A percentile compares a stretch with the other conserved stretches of the same genome.
phyloP scores from a whole-genome alignment of 2,329 filamentous ascomycete species.

The Macrophomina pseudophaseolina region DNA sequence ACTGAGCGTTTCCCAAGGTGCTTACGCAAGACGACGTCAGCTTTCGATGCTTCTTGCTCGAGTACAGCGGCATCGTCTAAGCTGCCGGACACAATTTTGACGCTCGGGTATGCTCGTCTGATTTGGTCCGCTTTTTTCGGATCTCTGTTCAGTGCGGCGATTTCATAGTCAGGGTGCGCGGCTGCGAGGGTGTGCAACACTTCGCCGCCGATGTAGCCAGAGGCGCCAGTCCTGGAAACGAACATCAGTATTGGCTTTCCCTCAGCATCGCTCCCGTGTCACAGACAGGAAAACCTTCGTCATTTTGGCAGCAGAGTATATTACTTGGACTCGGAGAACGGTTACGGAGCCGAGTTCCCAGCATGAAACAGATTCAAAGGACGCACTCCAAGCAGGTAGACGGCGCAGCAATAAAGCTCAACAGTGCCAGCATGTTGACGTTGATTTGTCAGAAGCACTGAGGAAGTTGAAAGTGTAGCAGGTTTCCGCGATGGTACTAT shows the following conservation, averaged over 20 bases:
- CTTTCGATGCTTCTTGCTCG: not conserved
- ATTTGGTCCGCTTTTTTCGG: not conserved
- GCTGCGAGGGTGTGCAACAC: conserved; percentile 4
- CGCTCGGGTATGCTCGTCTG: not conserved
- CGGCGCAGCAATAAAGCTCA: not conserved
- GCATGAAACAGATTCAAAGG: not conserved
- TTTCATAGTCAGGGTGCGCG: conserved; percentile 15
- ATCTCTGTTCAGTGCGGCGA: conserved; percentile 10
- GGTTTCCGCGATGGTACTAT: not conserved
- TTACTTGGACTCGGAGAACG: no score
- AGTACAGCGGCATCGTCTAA: not conserved
- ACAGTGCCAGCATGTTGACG: not conserved
- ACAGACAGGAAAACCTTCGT: conserved; percentile 1
- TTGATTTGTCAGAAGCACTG: not conserved
- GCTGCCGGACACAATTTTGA: conserved; percentile 2
- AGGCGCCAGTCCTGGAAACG: conserved; percentile 5
- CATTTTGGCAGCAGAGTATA: not conserved
- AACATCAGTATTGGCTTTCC: not conserved
- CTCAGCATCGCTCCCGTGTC: no score
- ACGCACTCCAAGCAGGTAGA: not conserved
- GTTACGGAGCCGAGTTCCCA: no score
- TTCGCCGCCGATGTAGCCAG: conserved; percentile 25
- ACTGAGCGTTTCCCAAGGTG: not conserved
- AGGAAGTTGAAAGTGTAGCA: not conserved
- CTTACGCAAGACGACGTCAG: conserved; percentile 34